Percentiles rank a stretch among this genome's conserved stretches.
Conservation (phyloP, 2,329 filamentous ascomycete genomes). For the Phialophora verrucosa region DNA sequence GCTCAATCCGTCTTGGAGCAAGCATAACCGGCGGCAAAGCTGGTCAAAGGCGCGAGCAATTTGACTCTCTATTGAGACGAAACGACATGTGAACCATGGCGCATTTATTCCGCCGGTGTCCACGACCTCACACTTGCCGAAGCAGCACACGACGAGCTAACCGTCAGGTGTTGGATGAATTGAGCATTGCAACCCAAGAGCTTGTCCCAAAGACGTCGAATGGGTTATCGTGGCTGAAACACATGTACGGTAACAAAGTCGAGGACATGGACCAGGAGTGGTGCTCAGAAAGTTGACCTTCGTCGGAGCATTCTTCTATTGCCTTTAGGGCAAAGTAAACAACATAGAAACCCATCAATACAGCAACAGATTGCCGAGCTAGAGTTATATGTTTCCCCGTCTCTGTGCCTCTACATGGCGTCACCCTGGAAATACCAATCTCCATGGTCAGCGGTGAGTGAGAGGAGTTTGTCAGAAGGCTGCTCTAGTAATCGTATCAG, state of each 20-base stretch:
- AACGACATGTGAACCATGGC: not conserved
- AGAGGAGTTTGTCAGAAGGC: not conserved
- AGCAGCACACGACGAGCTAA: too few relatives aligned
- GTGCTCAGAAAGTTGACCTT: not conserved
- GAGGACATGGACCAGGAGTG: not conserved
- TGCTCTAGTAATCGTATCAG: not conserved
- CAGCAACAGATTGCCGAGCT: not conserved
- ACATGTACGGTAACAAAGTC: not conserved
- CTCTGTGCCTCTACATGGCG: not conserved
- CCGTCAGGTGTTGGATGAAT: not conserved
- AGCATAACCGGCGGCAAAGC: not conserved
- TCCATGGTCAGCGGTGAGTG: not conserved
- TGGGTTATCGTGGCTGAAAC: not conserved
- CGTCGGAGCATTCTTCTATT: not conserved
- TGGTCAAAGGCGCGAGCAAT: not conserved
- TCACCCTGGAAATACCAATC: not conserved
- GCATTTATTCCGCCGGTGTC: not conserved
- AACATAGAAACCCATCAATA: not conserved
- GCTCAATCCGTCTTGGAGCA: not conserved
- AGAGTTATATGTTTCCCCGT: not conserved
- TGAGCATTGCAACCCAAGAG: not conserved
- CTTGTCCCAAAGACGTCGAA: not conserved
- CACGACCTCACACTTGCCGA: not conserved
- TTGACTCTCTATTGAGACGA: not conserved
- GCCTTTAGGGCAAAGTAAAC: not conserved